Base-by-base conservation (phyloP, 257 asterid species). In the Rauvolfia tetraphylla region DNA sequence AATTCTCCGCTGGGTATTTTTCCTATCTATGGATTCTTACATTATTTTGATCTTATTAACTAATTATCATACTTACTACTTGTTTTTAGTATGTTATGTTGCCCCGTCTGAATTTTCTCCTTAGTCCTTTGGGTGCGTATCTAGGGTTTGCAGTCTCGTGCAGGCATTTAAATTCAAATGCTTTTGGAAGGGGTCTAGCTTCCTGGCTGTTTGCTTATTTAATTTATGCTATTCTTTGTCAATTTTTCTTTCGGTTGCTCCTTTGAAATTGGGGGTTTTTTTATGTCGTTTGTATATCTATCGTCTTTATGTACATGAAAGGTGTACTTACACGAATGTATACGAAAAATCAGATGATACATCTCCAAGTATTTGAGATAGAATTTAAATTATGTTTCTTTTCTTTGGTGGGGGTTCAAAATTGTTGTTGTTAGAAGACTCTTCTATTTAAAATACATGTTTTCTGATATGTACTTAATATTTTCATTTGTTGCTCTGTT, bases 1-100 rank as follows among this genome's bases (percentile, higher is more conserved):
- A 34, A 29, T 25, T 22, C 62, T 67, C 59, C 18, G 77, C 27
- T 65, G 63, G 75, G 78, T 78, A 27, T 4, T 33, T 44, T 42
- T 56, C 34, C 31, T 10, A 68, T 68, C 20, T 41, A 66, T 4
- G 39, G 38, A 41, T 68, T 14, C 29, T 2, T 0, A 7, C 10
- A 44, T 22, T 46, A 3, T 29, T 46, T 61, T 34, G 23, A n/a
- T 27, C 53, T 23, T 10, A 23, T 9, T 14, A 44, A 56, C 68
- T 8, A 23, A n/a, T 3, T 15, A 36, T 12, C 9, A 15, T 5
- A 10, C 27, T 27, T 4, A n/a, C 20, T 41, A 2, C 10, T 46
- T 7, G 14, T 5, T 46, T 46, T 11, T 44, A 1, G 1, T 14
- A 5, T 27, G 6, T 11, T 25, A 3, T n/a, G 4, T 41, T 39